These are phyloP conservation scores for Acer yangbiense DNA, from an alignment of 345 rosid genomes.

Conservation along the genomic window DNA sequence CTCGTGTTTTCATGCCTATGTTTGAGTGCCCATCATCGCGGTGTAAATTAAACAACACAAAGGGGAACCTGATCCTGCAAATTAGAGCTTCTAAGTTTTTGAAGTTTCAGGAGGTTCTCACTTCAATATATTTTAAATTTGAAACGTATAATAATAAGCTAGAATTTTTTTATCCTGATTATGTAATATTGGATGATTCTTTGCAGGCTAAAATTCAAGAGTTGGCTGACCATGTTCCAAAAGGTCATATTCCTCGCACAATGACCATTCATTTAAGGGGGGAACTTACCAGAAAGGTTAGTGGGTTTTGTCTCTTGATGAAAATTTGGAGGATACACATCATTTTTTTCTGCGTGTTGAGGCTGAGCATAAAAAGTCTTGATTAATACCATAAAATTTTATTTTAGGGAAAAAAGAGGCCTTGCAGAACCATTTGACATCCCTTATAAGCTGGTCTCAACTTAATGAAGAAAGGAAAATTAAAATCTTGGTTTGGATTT, in stretches of 20 bases:
- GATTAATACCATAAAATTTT: background rate
- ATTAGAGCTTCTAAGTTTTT: slow-evolving; percentile 95
- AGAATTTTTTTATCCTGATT: slow-evolving; percentile 1
- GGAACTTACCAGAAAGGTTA: slow-evolving; percentile 95
- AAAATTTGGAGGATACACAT: slow-evolving; percentile 10
- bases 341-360: background rate
- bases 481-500: background rate
- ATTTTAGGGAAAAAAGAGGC: background rate
- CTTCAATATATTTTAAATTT: slow-evolving; percentile 14
- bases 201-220: slow-evolving; percentile 98
- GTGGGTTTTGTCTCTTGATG: slow-evolving; percentile 24
- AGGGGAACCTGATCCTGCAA: slow-evolving; percentile 94
- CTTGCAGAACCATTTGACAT: background rate
- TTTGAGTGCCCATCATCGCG: slow-evolving; percentile 80
- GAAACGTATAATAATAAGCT: background rate
- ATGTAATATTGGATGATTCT: slow-evolving; percentile 13
- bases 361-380: background rate
- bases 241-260: slow-evolving; percentile 95
- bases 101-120: slow-evolving; percentile 92
- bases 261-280: slow-evolving; percentile 98
- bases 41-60: slow-evolving; percentile 59
- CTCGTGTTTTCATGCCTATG: slow-evolving; percentile 94
- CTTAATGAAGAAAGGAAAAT: background rate
- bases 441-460: background rate
- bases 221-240: slow-evolving; percentile 97